Percentiles rank a stretch among this genome's conserved stretches.
These are phyloP conservation scores for Cercophora newfieldiana DNA, from an alignment of 495 filamentous ascomycete species.

Conservation along the genomic window DNA sequence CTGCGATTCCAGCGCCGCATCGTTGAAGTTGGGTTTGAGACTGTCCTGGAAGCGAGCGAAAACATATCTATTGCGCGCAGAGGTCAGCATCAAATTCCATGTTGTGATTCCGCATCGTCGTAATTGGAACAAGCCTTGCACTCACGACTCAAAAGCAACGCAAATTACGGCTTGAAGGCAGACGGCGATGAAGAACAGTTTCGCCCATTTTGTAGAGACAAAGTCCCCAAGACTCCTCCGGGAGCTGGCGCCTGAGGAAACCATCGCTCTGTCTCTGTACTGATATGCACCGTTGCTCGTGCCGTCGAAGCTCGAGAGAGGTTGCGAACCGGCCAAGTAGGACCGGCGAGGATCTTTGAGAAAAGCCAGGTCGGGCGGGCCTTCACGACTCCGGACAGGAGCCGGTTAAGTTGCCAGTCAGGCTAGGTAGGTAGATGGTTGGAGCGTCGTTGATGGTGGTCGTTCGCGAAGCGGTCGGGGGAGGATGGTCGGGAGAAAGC, in stretches of 20 bases:
- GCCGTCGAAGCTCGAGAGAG: constrained; percentile 38
- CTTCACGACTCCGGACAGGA: constrained; percentile 30
- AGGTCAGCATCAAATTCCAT: constrained; percentile 8
- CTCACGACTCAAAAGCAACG: constrained; percentile 84
- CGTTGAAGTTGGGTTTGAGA: constrained; percentile 34
- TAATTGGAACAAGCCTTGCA: constrained; percentile 16
- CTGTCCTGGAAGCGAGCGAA: constrained; percentile 67
- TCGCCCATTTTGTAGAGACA: constrained; percentile 83
- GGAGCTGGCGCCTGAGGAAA: constrained; percentile 23
- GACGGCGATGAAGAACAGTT: constrained; percentile 75
- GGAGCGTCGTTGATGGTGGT: neutral
- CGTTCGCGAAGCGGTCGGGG: neutral
- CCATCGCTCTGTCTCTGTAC: constrained; percentile 31
- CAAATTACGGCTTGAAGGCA: constrained; percentile 74
- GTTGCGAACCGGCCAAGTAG: constrained; percentile 39
- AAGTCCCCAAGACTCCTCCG: constrained; percentile 58
- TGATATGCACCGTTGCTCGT: constrained; percentile 27
- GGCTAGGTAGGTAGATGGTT: neutral
- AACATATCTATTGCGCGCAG: constrained; percentile 59
- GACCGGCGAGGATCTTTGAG: constrained; percentile 42
- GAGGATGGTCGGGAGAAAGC: constrained; percentile 4
- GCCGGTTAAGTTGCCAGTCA: constrained; percentile 21
- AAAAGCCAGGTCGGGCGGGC: constrained; percentile 39
- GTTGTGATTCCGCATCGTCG: constrained; percentile 10
- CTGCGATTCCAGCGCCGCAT: constrained; percentile 38